These are phyloP conservation scores for Trypanosoma scelopori DNA, from an alignment of 208 protist species.

Conservation along the genomic window DNA sequence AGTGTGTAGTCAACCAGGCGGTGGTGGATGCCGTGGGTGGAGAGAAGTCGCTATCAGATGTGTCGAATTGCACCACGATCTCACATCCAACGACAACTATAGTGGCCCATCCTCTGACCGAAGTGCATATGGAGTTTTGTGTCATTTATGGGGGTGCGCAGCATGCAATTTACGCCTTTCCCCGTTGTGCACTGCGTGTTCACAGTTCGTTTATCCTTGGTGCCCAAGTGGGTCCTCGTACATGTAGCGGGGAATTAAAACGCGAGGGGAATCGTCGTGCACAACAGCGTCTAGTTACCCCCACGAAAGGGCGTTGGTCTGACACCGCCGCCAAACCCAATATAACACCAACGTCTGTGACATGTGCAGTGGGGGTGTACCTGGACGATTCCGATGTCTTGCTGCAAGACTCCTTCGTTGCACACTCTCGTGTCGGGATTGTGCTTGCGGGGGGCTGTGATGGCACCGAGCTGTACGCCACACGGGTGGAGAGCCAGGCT, in stretches of 20 bases:
- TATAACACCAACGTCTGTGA: too few relatives aligned
- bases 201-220: slow-evolving; percentile 55
- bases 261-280: slow-evolving; percentile 29
- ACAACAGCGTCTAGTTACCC: too few relatives aligned
- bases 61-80: too few relatives aligned
- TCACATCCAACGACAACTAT: slow-evolving; percentile 37
- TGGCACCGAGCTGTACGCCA: slow-evolving; percentile 31
- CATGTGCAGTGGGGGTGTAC: slow-evolving; percentile 66
- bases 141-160: slow-evolving; percentile 61
- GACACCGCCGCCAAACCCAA: too few relatives aligned
- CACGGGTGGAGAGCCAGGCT: slow-evolving; percentile 52
- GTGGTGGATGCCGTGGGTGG: background rate
- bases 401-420: slow-evolving; percentile 63
- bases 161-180: slow-evolving; percentile 78
- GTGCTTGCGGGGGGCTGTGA: slow-evolving; percentile 54
- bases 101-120: slow-evolving; percentile 52
- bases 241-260: slow-evolving; percentile 28
- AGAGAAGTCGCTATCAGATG: too few relatives aligned
- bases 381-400: slow-evolving; percentile 71
- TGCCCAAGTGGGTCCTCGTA: slow-evolving; percentile 24
- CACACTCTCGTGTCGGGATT: slow-evolving; percentile 54
- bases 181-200: slow-evolving; percentile 45
- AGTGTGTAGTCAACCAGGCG: slow-evolving; percentile 2
- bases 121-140: slow-evolving; percentile 51
- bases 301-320: background rate